phyloP scores from a whole-genome alignment of 2,329 filamentous ascomycete genomes.

The Claviceps pusilla region DNA sequence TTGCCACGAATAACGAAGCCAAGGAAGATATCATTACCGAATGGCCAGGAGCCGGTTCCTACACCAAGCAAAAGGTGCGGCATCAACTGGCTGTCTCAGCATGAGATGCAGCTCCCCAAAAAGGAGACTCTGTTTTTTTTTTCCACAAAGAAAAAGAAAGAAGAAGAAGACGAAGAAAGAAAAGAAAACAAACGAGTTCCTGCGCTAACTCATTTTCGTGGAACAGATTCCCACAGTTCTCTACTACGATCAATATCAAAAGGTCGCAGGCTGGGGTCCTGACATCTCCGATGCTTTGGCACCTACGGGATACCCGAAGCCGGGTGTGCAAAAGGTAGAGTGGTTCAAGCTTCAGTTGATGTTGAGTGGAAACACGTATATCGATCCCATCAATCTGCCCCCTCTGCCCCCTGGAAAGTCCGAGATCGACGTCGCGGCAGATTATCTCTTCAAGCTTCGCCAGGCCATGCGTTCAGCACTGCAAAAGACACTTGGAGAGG shows the following conservation, averaged over 20 bases:
- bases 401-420: constrained; percentile 95
- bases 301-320: constrained; percentile 93
- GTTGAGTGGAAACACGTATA: constrained; percentile 97
- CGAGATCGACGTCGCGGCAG: constrained; percentile 97
- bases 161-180: neutral
- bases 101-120: neutral
- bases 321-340: constrained; percentile 94
- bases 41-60: constrained; percentile 93
- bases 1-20: constrained; percentile 91
- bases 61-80: constrained; percentile 92
- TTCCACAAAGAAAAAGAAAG: neutral
- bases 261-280: constrained; percentile 98
- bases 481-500: constrained; percentile 90
- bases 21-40: constrained; percentile 98
- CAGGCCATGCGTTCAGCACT: constrained; percentile 93
- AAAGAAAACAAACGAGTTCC: neutral
- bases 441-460: constrained; percentile 95
- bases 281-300: constrained; percentile 95
- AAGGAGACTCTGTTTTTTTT: neutral
- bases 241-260: constrained; percentile 98
- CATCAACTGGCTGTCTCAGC: neutral
- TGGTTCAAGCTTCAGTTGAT: constrained; percentile 99
- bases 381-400: constrained; percentile 95
- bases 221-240: constrained; percentile 89
- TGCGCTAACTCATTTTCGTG: neutral